Evolutionary conservation across 2,329 filamentous ascomycete genomes (phyloP).

Genomic region (Cercospora sojina): DNA sequence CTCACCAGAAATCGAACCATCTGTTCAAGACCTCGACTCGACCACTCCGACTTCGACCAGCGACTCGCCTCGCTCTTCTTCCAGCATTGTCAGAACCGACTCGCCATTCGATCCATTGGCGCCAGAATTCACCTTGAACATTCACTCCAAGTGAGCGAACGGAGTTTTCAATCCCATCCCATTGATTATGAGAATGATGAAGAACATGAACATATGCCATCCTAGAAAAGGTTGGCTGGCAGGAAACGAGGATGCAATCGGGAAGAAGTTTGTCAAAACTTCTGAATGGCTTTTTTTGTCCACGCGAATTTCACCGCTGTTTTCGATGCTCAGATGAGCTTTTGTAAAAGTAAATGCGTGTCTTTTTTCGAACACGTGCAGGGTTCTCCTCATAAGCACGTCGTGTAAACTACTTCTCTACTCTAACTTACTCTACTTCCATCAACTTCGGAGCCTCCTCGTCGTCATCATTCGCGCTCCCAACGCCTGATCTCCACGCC

Average conservation of each 20-base stretch:
- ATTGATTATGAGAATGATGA: neutral
- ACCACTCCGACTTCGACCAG: neutral
- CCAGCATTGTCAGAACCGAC: neutral
- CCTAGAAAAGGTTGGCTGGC: neutral
- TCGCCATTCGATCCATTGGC: neutral
- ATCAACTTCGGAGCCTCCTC: conserved; percentile 24
- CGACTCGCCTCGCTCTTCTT: neutral
- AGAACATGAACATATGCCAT: neutral
- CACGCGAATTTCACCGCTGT: neutral
- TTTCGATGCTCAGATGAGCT: neutral
- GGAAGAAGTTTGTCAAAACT: neutral
- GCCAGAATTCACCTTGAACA: neutral
- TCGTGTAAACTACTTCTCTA: neutral
- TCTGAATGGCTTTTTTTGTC: neutral
- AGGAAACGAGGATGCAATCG: neutral
- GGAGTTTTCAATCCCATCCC: neutral
- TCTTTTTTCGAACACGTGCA: neutral
- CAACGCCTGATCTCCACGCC: conserved; percentile 21
- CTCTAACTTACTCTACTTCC: conserved; percentile 17
- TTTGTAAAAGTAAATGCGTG: neutral
- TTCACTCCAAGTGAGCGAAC: neutral
- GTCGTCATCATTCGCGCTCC: neutral
- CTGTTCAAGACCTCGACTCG: neutral
- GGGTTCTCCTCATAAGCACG: neutral
- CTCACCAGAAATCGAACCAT: neutral